A percentile compares a stretch with the other conserved stretches of the same genome.
phyloP scores from a whole-genome alignment of 495 filamentous ascomycete species.

The Penicillium psychrofluorescens region DNA sequence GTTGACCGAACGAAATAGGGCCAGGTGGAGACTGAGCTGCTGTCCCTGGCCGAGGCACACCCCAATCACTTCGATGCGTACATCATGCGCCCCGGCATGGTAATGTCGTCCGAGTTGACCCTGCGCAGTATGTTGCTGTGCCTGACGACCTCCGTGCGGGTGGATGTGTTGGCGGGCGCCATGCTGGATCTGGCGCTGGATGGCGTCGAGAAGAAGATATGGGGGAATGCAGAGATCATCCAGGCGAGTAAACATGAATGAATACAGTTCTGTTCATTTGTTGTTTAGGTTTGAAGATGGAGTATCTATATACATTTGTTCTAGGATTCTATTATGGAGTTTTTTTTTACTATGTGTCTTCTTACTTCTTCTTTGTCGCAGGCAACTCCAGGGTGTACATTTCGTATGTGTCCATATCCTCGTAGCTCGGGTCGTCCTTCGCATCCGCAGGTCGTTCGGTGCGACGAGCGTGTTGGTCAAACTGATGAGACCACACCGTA shows the following conservation, averaged over 20 bases:
- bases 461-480: constrained; percentile 5
- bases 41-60: constrained; percentile 21
- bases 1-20: constrained; percentile 17
- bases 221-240: constrained; percentile 15
- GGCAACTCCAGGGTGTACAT: too few species aligned
- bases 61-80: constrained; percentile 19
- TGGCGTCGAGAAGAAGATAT: constrained; percentile 23
- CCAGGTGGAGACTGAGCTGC: constrained; percentile 31
- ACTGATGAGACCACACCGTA: constrained; percentile 21
- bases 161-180: constrained; percentile 30
- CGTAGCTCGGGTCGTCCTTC: too few species aligned
- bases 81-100: constrained; percentile 28
- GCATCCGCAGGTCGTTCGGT: neutral
- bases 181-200: constrained; percentile 32
- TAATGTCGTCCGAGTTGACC: constrained; percentile 16
- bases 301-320: neutral
- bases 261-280: neutral
- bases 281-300: neutral
- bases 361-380: too few species aligned
- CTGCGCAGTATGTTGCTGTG: constrained; percentile 13
- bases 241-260: neutral
- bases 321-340: neutral
- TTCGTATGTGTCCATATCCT: too few species aligned
- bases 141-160: constrained; percentile 14
- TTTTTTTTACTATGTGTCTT: neutral